Evolutionary conservation across 345 rosid species (phyloP), one percentile per base, ranked within the genome.

Genomic region (Ricinus communis): DNA sequence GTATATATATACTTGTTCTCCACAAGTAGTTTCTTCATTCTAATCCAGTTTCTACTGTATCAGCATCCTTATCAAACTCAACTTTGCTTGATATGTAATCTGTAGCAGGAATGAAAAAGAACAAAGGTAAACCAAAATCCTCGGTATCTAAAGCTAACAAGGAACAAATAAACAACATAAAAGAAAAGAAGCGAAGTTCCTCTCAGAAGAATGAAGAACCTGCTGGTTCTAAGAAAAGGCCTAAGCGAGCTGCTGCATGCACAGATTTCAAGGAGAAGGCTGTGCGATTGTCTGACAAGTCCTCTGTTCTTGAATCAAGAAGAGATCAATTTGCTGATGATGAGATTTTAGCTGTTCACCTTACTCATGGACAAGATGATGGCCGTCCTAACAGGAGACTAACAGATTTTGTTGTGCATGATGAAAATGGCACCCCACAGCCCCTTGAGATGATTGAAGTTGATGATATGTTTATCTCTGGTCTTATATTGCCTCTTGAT

Each of bases 161-260:
- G 47, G 65, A 56, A 56, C 19, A 43, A 22, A 25, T 3, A 15
- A 46, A 65, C 30, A 72, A 45, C 49, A 47, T 18, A 33, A 73
- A 65, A 47, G 50, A 27, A 21, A 74, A 75, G 78, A 83, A 86
- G 80, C 73, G 83, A 73, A 55, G 21, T 22, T 43, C 70, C 40
- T 55, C 82, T 5, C 81, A 79, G 61, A 73, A 30, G 60, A 54
- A 43, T 7, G 82, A 81, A 24, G 52, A 71, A 16, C 58, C 60
- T 2, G 71, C 76, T 13, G 63, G 62, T 24, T 33, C 83, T 13
- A 56, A 50, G 25, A 88, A 78, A 82, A 83, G 87, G 69, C 94
- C 93, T 0, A 89, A 27, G 88, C 81, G 98, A 31, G 90, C 91
- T 61, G 98, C 96, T 5, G 97, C 98, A 8, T 85, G 92, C 68